These are phyloP conservation scores for Radiomyces spectabilis DNA, from an alignment of 192 early-diverging fungal species.

Conservation along the genomic window DNA sequence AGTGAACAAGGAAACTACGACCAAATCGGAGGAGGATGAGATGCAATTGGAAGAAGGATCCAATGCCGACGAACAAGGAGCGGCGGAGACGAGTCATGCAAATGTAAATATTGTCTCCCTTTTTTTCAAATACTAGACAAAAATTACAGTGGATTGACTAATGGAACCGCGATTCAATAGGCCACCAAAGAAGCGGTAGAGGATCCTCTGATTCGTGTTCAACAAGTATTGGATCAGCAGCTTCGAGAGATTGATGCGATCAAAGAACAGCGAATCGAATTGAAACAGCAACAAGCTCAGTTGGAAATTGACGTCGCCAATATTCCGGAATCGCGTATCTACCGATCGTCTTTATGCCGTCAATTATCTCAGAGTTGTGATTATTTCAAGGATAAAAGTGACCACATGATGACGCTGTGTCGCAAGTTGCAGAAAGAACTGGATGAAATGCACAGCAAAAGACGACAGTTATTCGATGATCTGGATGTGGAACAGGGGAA, in stretches of 20 bases:
- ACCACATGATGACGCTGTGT: not conserved
- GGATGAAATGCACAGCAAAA: not conserved
- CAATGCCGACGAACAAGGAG: not conserved
- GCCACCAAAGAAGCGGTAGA: not conserved
- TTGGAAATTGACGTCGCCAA: slow-evolving; percentile 14
- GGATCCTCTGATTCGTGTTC: slow-evolving; percentile 13
- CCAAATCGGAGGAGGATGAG: not conserved
- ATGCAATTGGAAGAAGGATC: not conserved
- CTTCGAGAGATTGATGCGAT: slow-evolving; percentile 17
- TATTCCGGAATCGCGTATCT: slow-evolving; percentile 6
- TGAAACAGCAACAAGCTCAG: slow-evolving; percentile 19
- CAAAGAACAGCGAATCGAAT: slow-evolving; percentile 12
- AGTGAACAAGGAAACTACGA: not conserved
- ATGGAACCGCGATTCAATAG: too few relatives aligned
- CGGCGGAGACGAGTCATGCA: not conserved
- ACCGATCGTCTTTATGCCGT: slow-evolving; percentile 8
- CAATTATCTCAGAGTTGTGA: slow-evolving; percentile 3
- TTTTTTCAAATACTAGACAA: not conserved
- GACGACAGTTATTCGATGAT: slow-evolving; percentile 4
- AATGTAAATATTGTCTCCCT: not conserved
- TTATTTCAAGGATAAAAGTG: slow-evolving; percentile 6
- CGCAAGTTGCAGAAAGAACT: slow-evolving; percentile 6
- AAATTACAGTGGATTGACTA: too few relatives aligned
- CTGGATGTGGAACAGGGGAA: not conserved
- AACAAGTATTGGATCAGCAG: slow-evolving; percentile 9